phyloP scores from a whole-genome alignment of 2,329 filamentous ascomycete species.

The Hymenoscyphus fraxineus region DNA sequence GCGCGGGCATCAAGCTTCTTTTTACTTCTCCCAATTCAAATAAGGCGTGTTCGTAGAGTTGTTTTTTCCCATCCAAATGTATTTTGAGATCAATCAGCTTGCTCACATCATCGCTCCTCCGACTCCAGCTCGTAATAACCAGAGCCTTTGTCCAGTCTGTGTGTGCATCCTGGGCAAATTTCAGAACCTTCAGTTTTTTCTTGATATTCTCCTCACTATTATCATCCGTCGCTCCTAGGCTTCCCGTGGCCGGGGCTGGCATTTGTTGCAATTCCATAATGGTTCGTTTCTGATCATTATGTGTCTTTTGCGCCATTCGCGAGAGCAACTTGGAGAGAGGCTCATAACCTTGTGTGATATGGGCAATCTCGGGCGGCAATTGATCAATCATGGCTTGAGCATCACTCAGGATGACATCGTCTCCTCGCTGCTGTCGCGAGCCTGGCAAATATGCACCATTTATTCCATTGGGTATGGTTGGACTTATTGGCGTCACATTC shows the following conservation, averaged over 20 bases:
- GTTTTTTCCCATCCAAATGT: constrained; percentile 64
- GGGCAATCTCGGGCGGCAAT: constrained; percentile 58
- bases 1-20: constrained; percentile 64
- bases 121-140: constrained; percentile 86
- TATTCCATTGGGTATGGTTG: constrained; percentile 27
- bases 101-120: constrained; percentile 72
- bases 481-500: constrained; percentile 31
- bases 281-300: constrained; percentile 70
- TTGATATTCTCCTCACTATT: constrained; percentile 61
- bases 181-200: constrained; percentile 72
- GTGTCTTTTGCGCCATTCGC: constrained; percentile 77
- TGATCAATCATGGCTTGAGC: constrained; percentile 49
- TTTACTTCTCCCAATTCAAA: constrained; percentile 69
- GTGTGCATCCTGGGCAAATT: constrained; percentile 76
- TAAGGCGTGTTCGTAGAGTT: constrained; percentile 57
- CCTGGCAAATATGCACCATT: constrained; percentile 26
- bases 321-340: constrained; percentile 71
- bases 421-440: constrained; percentile 21
- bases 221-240: constrained; percentile 48
- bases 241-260: constrained; percentile 53
- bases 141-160: constrained; percentile 90
- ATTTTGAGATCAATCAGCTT: constrained; percentile 83
- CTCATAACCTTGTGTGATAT: constrained; percentile 74
- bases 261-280: constrained; percentile 68
- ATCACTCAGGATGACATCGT: constrained; percentile 25